A percentile compares a stretch with the other conserved stretches of the same genome.
Conservation (phyloP, 192 early-diverging fungal species). For the Allomyces javanicus region DNA sequence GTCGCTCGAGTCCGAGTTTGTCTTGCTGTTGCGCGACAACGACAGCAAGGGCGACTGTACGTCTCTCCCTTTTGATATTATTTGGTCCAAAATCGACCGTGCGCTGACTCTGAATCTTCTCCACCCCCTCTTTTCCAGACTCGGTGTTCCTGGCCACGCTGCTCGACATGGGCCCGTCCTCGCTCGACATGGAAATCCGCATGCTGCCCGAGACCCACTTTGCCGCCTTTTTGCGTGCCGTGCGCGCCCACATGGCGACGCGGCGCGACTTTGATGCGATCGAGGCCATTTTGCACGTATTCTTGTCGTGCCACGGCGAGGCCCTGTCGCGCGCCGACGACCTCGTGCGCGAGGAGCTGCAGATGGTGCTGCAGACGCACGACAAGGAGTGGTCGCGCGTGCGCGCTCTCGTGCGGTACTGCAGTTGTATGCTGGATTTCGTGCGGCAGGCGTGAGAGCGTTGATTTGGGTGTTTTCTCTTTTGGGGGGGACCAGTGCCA, state of each 20-base stretch:
- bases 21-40: slow-evolving; percentile 17
- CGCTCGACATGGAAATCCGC: slow-evolving; percentile 68
- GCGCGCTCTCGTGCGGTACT: slow-evolving; percentile 41
- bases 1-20: slow-evolving; percentile 12
- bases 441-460: background rate
- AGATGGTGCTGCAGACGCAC: slow-evolving; percentile 15
- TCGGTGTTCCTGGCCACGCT: slow-evolving; percentile 41
- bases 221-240: slow-evolving; percentile 40
- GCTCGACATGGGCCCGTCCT: slow-evolving; percentile 59
- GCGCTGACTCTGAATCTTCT: background rate
- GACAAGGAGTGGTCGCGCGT: slow-evolving; percentile 31
- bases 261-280: slow-evolving; percentile 73
- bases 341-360: slow-evolving; percentile 19
- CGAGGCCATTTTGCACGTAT: slow-evolving; percentile 56
- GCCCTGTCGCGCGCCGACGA: slow-evolving; percentile 40
- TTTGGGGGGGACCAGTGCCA: too few species aligned
- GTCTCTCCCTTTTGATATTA: slow-evolving; percentile 7
- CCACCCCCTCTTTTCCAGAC: background rate
- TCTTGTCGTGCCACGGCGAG: slow-evolving; percentile 64
- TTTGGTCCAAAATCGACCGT: slow-evolving; percentile 2
- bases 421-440: slow-evolving; percentile 41
- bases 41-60: background rate
- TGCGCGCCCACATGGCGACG: slow-evolving; percentile 32
- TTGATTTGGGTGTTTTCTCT: too few species aligned
- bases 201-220: slow-evolving; percentile 49